Percentiles rank a stretch among this genome's conserved stretches.
These are phyloP conservation scores for Rhodotorula toruloides DNA, from an alignment of 768 basidiomycete genomes.

Conservation along the genomic window DNA sequence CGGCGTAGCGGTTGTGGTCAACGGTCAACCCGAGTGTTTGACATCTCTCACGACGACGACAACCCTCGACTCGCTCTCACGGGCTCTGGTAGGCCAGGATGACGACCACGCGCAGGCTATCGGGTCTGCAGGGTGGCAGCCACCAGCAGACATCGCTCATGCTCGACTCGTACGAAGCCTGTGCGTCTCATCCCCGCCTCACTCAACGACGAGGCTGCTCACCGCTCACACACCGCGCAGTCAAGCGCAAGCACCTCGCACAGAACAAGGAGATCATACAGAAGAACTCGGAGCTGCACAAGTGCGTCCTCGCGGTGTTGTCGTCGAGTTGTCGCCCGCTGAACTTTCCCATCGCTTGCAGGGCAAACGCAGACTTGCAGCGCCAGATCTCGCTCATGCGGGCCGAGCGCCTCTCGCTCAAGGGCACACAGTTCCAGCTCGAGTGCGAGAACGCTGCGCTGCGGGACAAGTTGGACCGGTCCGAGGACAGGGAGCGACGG, in stretches of 20 bases:
- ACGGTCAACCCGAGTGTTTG: no score
- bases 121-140: background rate
- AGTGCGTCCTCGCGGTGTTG: conserved; percentile 11
- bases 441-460: conserved; percentile 25
- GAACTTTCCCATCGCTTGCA: conserved; percentile 10
- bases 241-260: conserved; percentile 41
- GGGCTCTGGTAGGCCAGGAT: background rate
- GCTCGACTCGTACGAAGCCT: conserved; percentile 39
- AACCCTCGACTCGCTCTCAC: no score
- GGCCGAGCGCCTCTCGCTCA: conserved; percentile 36
- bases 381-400: conserved; percentile 35
- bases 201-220: background rate
- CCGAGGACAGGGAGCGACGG: conserved; percentile 7
- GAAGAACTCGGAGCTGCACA: conserved; percentile 41
- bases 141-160: conserved; percentile 27
- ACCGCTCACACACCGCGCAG: background rate
- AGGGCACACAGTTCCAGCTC: conserved; percentile 25
- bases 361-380: conserved; percentile 39
- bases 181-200: background rate
- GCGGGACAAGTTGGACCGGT: conserved; percentile 16
- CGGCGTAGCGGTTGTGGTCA: no score
- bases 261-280: conserved; percentile 44
- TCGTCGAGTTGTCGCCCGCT: background rate
- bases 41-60: no score
- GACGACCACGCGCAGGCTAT: conserved; percentile 22